These are phyloP conservation scores for Blastomyces percursus DNA, from an alignment of 2,329 filamentous ascomycete genomes.

Conservation along the genomic window DNA sequence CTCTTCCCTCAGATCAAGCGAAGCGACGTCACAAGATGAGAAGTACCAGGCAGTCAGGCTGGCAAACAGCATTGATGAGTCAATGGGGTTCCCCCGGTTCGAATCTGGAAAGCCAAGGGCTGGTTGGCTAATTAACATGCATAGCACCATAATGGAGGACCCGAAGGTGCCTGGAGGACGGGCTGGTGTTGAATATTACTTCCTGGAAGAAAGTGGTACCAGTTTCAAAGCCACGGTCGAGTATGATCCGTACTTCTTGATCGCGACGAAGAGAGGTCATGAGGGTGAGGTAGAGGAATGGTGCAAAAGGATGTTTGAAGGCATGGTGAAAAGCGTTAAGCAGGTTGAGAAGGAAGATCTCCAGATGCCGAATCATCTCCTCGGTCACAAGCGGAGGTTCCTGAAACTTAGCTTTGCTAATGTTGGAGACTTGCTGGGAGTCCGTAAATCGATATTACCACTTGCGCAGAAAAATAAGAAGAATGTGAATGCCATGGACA, in stretches of 20 bases:
- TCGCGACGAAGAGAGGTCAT: conserved; percentile 76
- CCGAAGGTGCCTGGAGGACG: conserved; percentile 71
- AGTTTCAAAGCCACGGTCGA: conserved; percentile 95
- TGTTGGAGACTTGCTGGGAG: conserved; percentile 73
- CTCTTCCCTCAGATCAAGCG: conserved; percentile 59
- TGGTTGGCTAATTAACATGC: conserved; percentile 94
- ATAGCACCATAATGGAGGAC: conserved; percentile 77
- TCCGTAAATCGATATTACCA: conserved; percentile 72
- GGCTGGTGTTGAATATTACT: conserved; percentile 92
- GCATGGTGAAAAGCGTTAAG: conserved; percentile 66
- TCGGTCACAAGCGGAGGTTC: conserved; percentile 82
- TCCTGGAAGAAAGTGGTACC: conserved; percentile 76
- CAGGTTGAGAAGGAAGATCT: conserved; percentile 86
- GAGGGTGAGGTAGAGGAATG: conserved; percentile 96
- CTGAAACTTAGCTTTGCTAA: conserved; percentile 80
- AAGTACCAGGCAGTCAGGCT: conserved; percentile 76
- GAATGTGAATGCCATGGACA: conserved; percentile 93
- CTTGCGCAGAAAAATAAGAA: conserved; percentile 95
- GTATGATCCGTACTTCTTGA: conserved; percentile 92
- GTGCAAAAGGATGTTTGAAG: conserved; percentile 67
- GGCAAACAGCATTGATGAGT: conserved; percentile 83
- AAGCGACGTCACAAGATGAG: conserved; percentile 85
- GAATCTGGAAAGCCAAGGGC: conserved; percentile 75
- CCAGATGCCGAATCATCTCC: conserved; percentile 85
- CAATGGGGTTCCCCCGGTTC: conserved; percentile 85